Evolutionary conservation across 108 stramenopile genomes (phyloP).

Genomic region (Cyclotella sp.): DNA sequence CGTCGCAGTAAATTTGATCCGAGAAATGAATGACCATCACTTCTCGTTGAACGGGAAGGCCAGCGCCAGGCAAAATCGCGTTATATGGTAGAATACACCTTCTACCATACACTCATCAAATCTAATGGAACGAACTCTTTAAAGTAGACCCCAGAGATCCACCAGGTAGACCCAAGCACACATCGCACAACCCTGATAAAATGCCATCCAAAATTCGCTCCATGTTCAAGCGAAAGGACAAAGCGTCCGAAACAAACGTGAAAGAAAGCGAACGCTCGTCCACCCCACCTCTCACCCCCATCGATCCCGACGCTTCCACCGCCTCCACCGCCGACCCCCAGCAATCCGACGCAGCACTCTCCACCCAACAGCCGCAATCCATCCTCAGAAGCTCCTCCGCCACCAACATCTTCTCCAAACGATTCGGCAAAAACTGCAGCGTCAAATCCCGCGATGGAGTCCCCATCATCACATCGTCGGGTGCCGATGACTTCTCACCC

Average conservation of each 20-base stretch:
- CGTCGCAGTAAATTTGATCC: too few species aligned
- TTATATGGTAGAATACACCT: too few species aligned
- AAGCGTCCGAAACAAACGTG: neutral
- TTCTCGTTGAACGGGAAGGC: too few species aligned
- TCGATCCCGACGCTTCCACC: slow-evolving; percentile 32
- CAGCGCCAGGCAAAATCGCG: too few species aligned
- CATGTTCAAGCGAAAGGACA: slow-evolving; percentile 37
- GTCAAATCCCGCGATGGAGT: slow-evolving; percentile 43
- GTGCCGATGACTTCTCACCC: slow-evolving; percentile 43
- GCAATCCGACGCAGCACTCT: neutral
- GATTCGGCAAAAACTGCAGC: slow-evolving; percentile 29
- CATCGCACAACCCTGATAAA: neutral
- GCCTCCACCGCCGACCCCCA: slow-evolving; percentile 5
- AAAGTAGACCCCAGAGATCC: neutral
- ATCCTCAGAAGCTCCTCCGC: neutral
- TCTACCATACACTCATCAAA: too few species aligned
- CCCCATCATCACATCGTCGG: slow-evolving; percentile 45
- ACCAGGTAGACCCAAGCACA: neutral
- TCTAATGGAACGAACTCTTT: too few species aligned
- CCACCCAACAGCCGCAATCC: neutral
- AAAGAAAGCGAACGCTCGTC: neutral
- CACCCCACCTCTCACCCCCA: slow-evolving; percentile 7
- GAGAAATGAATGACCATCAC: too few species aligned
- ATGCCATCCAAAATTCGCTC: slow-evolving; percentile 49
- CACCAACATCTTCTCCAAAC: slow-evolving; percentile 11